phyloP scores from a whole-genome alignment of 768 basidiomycete species.

The Suillus fuscotomentosus region DNA sequence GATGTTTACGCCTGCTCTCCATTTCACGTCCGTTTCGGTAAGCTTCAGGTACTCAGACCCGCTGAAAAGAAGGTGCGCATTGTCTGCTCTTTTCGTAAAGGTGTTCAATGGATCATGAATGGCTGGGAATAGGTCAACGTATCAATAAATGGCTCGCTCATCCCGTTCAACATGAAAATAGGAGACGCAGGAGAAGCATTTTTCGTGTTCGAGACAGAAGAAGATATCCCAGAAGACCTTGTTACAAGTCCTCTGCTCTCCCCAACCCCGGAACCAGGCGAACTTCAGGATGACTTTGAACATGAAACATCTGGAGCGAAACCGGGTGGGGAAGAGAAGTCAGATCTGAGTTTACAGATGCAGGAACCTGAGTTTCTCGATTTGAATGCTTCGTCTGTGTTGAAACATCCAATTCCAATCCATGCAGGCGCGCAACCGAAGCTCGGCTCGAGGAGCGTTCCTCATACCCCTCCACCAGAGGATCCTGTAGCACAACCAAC shows the following conservation, averaged over 20 bases:
- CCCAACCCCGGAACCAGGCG: constrained; percentile 47
- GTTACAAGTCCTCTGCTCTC: constrained; percentile 90
- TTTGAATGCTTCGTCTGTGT: constrained; percentile 51
- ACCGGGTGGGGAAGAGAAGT: constrained; percentile 22
- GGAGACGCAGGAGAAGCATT: constrained; percentile 99
- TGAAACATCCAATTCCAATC: constrained; percentile 11
- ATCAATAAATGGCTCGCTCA: constrained; percentile 78
- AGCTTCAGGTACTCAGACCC: constrained; percentile 92
- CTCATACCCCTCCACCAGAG: constrained; percentile 36
- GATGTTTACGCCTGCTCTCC: constrained; percentile 82
- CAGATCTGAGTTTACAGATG: constrained; percentile 15
- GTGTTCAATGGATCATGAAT: neutral
- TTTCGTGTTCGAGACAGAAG: constrained; percentile 97
- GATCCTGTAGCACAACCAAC: constrained; percentile 42
- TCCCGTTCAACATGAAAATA: constrained; percentile 97
- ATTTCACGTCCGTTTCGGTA: constrained; percentile 97
- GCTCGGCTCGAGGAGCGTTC: constrained; percentile 9
- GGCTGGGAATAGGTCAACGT: constrained; percentile 70
- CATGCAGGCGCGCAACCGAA: constrained; percentile 16
- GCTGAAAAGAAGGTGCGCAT: constrained; percentile 83
- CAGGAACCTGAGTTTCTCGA: constrained; percentile 84
- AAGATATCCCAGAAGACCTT: constrained; percentile 89
- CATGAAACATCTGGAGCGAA: constrained; percentile 44
- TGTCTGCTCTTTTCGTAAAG: constrained; percentile 2
- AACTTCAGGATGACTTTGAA: constrained; percentile 26